Evolutionary conservation across 2,329 filamentous ascomycete genomes (phyloP).

Genomic region (Scedosporium dehoogii): DNA sequence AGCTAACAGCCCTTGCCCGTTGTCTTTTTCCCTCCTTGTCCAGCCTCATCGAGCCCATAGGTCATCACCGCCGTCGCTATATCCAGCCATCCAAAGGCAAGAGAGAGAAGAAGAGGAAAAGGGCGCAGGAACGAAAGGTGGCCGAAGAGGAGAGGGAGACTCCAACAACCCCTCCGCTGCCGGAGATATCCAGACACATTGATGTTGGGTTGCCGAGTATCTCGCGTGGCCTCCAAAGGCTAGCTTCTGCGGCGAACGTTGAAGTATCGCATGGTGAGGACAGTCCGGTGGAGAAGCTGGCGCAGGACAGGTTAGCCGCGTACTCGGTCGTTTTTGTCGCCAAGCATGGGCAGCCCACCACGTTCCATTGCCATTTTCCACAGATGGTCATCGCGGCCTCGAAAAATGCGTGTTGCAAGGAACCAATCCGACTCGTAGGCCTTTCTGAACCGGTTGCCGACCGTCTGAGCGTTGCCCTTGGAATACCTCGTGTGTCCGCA

Average conservation of each 20-base stretch:
- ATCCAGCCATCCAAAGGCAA: constrained; percentile 51
- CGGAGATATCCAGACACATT: constrained; percentile 45
- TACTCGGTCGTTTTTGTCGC: constrained; percentile 50
- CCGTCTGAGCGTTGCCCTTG: constrained; percentile 45
- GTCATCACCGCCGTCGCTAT: constrained; percentile 47
- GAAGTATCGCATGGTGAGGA: not conserved
- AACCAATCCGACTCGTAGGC: constrained; percentile 47
- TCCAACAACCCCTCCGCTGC: constrained; percentile 19
- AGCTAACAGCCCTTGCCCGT: too few relatives aligned
- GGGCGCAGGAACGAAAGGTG: not conserved
- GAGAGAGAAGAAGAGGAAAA: constrained; percentile 41
- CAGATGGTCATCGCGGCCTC: constrained; percentile 43
- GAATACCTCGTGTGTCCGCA: constrained; percentile 54
- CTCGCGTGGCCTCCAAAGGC: constrained; percentile 44
- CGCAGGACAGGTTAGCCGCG: constrained; percentile 5
- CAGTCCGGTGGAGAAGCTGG: not conserved
- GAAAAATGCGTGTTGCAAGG: constrained; percentile 22
- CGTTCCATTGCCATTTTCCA: constrained; percentile 51
- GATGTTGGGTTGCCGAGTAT: constrained; percentile 57
- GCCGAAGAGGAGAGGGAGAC: not conserved
- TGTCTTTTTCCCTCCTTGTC: not conserved
- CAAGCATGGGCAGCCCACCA: constrained; percentile 44
- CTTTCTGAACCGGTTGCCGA: constrained; percentile 51
- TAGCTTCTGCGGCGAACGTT: not conserved
- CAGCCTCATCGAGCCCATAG: constrained; percentile 55